Percentiles rank a stretch among this genome's conserved stretches.
Conservation (phyloP, 805 yeast species). For the Tetrapisispora namnaoensis region DNA sequence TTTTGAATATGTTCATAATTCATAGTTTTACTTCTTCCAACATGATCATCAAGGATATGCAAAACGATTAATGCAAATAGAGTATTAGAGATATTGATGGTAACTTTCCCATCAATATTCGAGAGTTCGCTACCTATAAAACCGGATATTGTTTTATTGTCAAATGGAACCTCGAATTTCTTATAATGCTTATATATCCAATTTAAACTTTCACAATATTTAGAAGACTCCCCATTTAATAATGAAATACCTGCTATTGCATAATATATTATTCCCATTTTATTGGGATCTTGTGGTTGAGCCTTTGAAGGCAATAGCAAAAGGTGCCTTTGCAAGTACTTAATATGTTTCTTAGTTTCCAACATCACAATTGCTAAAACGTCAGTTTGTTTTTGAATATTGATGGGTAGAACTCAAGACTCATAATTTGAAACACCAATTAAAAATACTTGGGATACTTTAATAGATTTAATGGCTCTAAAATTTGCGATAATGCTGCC, state of each 20-base stretch:
- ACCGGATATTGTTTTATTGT: conserved; percentile 18
- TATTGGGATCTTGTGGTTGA: conserved; percentile 60
- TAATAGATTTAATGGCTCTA: no score
- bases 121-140: conserved; percentile 18
- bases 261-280: conserved; percentile 61
- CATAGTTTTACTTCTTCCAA: conserved; percentile 29
- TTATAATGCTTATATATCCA: conserved; percentile 21
- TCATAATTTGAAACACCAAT: no score
- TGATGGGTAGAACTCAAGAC: no score
- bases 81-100: conserved; percentile 64
- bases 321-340: conserved; percentile 44
- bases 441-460: no score
- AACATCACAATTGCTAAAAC: not conserved
- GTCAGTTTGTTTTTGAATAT: no score
- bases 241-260: conserved; percentile 44
- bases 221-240: conserved; percentile 21
- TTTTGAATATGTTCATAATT: conserved; percentile 37
- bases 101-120: conserved; percentile 8
- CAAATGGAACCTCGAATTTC: conserved; percentile 26
- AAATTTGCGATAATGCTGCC: no score
- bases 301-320: conserved; percentile 43
- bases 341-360: conserved; percentile 21
- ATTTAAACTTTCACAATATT: conserved; percentile 24
- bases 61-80: conserved; percentile 55
- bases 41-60: conserved; percentile 42